These are phyloP conservation scores for Thelephora aurantiotincta DNA, from an alignment of 768 basidiomycete species.

Conservation along the genomic window DNA sequence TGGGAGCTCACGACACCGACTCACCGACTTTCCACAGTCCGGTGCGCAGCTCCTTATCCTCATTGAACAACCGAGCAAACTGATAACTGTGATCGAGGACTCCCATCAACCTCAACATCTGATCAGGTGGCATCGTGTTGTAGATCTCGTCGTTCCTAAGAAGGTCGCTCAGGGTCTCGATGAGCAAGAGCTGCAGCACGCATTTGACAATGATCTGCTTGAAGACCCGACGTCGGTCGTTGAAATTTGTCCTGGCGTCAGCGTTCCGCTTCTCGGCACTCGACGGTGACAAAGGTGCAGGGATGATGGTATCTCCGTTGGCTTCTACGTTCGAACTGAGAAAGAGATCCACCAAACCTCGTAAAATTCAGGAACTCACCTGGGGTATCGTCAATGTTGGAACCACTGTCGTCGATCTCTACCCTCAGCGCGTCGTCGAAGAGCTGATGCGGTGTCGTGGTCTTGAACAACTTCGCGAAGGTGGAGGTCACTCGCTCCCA, in stretches of 20 bases:
- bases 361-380: conserved; percentile 9
- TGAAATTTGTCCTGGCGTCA: conserved; percentile 38
- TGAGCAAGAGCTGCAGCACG: conserved; percentile 87
- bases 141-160: conserved; percentile 89
- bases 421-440: conserved; percentile 88
- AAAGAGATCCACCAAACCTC: neutral
- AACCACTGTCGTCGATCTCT: conserved; percentile 51
- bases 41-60: conserved; percentile 92
- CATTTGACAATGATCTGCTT: conserved; percentile 99
- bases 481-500: conserved; percentile 91
- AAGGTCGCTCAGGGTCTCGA: conserved; percentile 94
- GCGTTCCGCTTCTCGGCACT: conserved; percentile 32
- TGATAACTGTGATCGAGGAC: conserved; percentile 96
- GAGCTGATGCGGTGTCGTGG: conserved; percentile 92
- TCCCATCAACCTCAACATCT: conserved; percentile 86
- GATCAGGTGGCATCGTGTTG: conserved; percentile 84
- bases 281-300: conserved; percentile 78
- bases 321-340: conserved; percentile 30
- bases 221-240: conserved; percentile 76
- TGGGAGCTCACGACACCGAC: conserved; percentile 21
- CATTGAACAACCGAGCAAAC: conserved; percentile 95
- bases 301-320: conserved; percentile 57
- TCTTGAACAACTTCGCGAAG: conserved; percentile 92
- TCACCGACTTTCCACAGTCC: conserved; percentile 98
- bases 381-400: conserved; percentile 37